These are phyloP conservation scores for Penicillium cinerascens DNA, from an alignment of 495 filamentous ascomycete species.

Conservation along the genomic window DNA sequence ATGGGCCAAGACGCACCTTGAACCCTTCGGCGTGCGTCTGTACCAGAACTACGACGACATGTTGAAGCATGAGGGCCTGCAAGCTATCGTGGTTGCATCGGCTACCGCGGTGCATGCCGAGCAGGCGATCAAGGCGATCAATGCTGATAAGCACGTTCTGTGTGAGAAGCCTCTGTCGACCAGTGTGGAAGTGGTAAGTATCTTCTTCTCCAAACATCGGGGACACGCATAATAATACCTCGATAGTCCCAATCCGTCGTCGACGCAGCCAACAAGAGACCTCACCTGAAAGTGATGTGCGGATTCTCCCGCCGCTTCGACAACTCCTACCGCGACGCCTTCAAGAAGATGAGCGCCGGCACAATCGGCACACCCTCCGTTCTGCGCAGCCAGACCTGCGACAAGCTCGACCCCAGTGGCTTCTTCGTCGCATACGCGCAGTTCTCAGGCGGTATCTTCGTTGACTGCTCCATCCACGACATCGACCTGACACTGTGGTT, in stretches of 20 bases:
- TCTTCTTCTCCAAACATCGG: not conserved
- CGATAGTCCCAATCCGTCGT: constrained; percentile 51
- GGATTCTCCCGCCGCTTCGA: constrained; percentile 58
- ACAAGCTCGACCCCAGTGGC: constrained; percentile 49
- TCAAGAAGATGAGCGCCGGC: constrained; percentile 40
- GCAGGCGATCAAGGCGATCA: constrained; percentile 54
- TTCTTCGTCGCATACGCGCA: constrained; percentile 56
- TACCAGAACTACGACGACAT: constrained; percentile 56
- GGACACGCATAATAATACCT: not conserved
- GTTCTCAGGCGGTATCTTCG: constrained; percentile 55
- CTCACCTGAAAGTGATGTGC: constrained; percentile 48
- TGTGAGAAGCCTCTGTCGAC: constrained; percentile 56
- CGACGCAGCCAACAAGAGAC: constrained; percentile 45
- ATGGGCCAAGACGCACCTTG: constrained; percentile 49
- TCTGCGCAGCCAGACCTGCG: constrained; percentile 55
- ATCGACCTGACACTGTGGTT: constrained; percentile 56
- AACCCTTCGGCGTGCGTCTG: constrained; percentile 43
- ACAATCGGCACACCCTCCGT: constrained; percentile 49
- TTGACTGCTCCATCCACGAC: constrained; percentile 55
- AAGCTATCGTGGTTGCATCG: constrained; percentile 51
- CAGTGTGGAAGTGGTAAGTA: constrained; percentile 49
- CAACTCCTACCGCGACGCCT: constrained; percentile 50
- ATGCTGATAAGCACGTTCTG: constrained; percentile 50
- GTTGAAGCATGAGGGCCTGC: constrained; percentile 51
- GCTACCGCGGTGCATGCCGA: constrained; percentile 55